Evolutionary conservation across 225 moss, liverwort and hornwort genomes (phyloP).

Genomic region (Lunularia cruciata): DNA sequence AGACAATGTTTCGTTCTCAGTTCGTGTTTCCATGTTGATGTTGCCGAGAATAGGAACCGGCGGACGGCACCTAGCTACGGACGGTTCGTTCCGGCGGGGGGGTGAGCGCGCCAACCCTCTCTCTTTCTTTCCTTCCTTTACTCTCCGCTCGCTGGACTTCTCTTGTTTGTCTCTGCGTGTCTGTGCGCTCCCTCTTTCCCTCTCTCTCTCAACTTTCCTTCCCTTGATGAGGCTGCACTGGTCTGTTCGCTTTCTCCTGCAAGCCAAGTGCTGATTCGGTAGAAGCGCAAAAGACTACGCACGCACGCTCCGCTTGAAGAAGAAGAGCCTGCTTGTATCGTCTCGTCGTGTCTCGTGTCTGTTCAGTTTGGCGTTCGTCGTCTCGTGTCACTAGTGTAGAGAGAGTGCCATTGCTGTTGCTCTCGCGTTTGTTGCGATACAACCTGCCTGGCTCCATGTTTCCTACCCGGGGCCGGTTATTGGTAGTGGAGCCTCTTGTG

Average conservation of each 20-base stretch:
- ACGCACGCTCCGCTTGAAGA: not conserved
- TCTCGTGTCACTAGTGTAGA: too few relatives aligned
- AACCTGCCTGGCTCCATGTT: constrained; percentile 25
- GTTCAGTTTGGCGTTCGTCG: not conserved
- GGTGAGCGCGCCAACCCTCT: constrained; percentile 17
- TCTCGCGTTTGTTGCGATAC: not conserved
- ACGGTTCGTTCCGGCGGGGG: too few relatives aligned
- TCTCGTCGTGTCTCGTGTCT: not conserved
- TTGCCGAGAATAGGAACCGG: too few relatives aligned
- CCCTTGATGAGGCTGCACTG: constrained; percentile 4
- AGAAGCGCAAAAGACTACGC: not conserved
- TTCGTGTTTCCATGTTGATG: too few relatives aligned
- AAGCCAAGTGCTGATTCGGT: constrained; percentile 14
- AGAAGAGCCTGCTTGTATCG: not conserved
- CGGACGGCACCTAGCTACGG: too few relatives aligned
- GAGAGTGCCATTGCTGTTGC: not conserved
- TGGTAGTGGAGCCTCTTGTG: constrained; percentile 19
- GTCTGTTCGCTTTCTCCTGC: constrained; percentile 5
- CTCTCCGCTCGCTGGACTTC: not conserved
- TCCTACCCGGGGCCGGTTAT: constrained; percentile 15
- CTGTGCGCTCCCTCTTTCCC: constrained; percentile 2
- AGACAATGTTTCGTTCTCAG: too few relatives aligned
- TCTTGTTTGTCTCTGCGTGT: constrained; percentile 9
- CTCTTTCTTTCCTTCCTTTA: constrained; percentile 1
- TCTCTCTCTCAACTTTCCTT: not conserved